These are phyloP conservation scores for Domatiomyces catenatus DNA, from an alignment of 2,329 filamentous ascomycete genomes.

Conservation along the genomic window DNA sequence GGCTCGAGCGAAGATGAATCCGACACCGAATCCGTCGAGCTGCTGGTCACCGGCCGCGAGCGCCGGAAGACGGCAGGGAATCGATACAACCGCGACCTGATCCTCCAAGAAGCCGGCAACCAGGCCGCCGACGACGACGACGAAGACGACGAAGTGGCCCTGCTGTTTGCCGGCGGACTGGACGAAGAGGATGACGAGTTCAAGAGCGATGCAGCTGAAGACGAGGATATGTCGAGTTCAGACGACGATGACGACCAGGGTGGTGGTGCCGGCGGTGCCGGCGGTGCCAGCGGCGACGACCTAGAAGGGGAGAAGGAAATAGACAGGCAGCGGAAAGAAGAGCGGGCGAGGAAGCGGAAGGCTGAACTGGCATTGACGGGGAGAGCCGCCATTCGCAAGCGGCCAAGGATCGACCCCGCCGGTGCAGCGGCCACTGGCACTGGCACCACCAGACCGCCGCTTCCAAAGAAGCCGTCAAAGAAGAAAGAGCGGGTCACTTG, in stretches of 20 bases:
- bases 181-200: slow-evolving; percentile 41
- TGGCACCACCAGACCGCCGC: slow-evolving; percentile 18
- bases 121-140: slow-evolving; percentile 31
- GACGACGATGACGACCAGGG: slow-evolving; percentile 67
- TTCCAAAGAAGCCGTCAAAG: slow-evolving; percentile 41
- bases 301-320: slow-evolving; percentile 78
- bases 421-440: slow-evolving; percentile 16
- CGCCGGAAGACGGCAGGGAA: slow-evolving; percentile 73
- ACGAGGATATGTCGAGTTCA: slow-evolving; percentile 72
- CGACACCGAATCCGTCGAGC: slow-evolving; percentile 36
- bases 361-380: slow-evolving; percentile 58
- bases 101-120: slow-evolving; percentile 54
- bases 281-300: slow-evolving; percentile 52
- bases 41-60: slow-evolving; percentile 56
- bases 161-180: slow-evolving; percentile 55
- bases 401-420: slow-evolving; percentile 50
- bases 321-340: slow-evolving; percentile 57
- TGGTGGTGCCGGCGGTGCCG: too few species aligned
- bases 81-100: slow-evolving; percentile 62
- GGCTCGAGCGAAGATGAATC: slow-evolving; percentile 21
- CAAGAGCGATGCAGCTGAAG: slow-evolving; percentile 43
- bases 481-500: slow-evolving; percentile 56
- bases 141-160: slow-evolving; percentile 40
- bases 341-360: slow-evolving; percentile 65
- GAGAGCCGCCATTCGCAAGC: slow-evolving; percentile 44